Evolutionary conservation across 2,329 filamentous ascomycete genomes (phyloP).

Genomic region (Diaporthe sp.): DNA sequence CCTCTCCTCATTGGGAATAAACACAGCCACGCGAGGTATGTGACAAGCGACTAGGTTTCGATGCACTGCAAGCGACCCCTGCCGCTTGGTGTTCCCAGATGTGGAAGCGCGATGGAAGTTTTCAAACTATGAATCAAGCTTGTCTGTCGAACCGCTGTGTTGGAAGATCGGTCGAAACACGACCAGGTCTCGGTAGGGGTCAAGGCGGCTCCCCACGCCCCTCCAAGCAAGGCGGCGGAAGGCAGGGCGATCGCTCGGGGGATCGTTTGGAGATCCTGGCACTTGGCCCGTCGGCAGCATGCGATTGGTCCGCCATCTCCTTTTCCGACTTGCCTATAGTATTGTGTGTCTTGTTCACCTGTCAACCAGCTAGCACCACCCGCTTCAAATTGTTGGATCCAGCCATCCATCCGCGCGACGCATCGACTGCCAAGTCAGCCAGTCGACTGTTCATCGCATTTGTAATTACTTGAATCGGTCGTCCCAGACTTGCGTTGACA

Average conservation of each 20-base stretch:
- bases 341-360: neutral
- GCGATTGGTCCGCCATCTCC: slow-evolving; percentile 18
- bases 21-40: slow-evolving; percentile 16
- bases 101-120: neutral
- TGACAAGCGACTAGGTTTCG: neutral
- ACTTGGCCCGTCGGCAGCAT: neutral
- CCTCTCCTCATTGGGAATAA: slow-evolving; percentile 7
- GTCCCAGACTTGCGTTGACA: slow-evolving; percentile 23
- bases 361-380: neutral
- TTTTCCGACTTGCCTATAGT: neutral
- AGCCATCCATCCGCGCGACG: neutral
- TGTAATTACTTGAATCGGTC: slow-evolving; percentile 7
- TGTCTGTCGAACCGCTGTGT: slow-evolving; percentile 24
- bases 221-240: neutral
- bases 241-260: slow-evolving; percentile 12
- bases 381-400: neutral
- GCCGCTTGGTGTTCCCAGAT: slow-evolving; percentile 20
- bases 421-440: slow-evolving; percentile 20
- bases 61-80: neutral
- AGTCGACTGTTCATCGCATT: slow-evolving; percentile 21
- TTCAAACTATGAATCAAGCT: slow-evolving; percentile 1
- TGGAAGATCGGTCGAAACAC: slow-evolving; percentile 34
- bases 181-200: slow-evolving; percentile 21
- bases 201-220: slow-evolving; percentile 15
- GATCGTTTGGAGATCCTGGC: slow-evolving; percentile 10